Conservation (phyloP, 139 green algal genomes). For the Pleodorina starrii region DNA sequence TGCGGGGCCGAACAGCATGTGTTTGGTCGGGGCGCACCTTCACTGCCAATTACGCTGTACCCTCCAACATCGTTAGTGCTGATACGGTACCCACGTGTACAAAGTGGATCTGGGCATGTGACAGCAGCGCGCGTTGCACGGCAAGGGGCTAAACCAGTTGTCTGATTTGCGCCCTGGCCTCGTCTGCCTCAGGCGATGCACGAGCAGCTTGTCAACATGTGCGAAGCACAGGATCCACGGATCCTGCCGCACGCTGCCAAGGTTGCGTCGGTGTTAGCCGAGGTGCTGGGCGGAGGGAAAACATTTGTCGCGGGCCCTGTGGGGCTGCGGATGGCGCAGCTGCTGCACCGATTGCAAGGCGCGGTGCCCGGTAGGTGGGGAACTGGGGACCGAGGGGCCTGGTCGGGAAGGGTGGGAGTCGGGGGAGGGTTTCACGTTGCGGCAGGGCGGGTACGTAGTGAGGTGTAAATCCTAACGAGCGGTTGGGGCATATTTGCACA, state of each 20-base stretch:
- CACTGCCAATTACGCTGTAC: too few species aligned
- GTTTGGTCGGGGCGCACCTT: too few species aligned
- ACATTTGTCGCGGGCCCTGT: constrained; percentile 52
- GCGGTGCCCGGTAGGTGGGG: constrained; percentile 30
- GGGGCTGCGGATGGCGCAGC: constrained; percentile 48
- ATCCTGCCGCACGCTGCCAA: constrained; percentile 72
- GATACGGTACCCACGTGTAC: too few species aligned
- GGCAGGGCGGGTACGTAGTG: not conserved
- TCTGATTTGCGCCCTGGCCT: too few species aligned
- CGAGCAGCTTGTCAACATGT: constrained; percentile 82
- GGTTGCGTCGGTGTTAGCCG: constrained; percentile 55
- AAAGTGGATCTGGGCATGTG: too few species aligned
- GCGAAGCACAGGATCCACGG: constrained; percentile 68
- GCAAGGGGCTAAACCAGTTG: too few species aligned
- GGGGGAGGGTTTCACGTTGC: not conserved
- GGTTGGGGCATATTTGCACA: not conserved
- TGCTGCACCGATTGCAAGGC: constrained; percentile 52
- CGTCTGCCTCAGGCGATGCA: constrained; percentile 74
- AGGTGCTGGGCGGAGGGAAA: constrained; percentile 62
- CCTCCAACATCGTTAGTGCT: too few species aligned
- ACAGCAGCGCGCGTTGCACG: too few species aligned
- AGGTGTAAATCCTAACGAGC: not conserved
- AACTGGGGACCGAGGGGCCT: not conserved
- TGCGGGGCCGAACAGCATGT: too few species aligned
- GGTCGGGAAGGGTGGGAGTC: not conserved